Base-by-base conservation (phyloP, 495 filamentous ascomycete genomes). In the Tuber microsphaerosporum region DNA sequence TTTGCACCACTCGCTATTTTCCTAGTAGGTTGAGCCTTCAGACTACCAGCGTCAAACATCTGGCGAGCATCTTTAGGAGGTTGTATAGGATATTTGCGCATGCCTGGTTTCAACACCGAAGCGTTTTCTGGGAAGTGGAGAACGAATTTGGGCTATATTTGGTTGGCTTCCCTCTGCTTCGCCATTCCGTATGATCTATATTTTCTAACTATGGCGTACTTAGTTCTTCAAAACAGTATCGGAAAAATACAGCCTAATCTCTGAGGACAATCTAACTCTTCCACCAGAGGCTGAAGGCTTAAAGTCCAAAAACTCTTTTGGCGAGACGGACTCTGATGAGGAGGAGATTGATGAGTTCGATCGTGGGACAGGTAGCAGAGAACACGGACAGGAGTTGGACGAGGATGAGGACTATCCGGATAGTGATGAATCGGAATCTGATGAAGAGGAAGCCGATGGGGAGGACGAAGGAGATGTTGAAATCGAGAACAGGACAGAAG, bases 61-160 rank as follows among this genome's bases (percentile, higher is more conserved):
- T 99, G 44, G 92, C 92, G 71, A 97, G 97, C 84, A 94, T 99
- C 73, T 97, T 97, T 84, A 89, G 96, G 72, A 88, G 95, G 12
- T 88, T 98, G 71, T 97, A 99, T 84, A 89, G 95, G 70, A 97
- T 99, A 83, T 98, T 98, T 82, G 96, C 95, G 71, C 95, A 99
- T 81, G 95, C 95, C 17, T 99, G 95, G 95, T 99, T 97, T 84
- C 94, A 97, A 83, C 95, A 99, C 82, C 89, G 93, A 31, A 89
- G 89, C 71, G 91, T 97, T n/a, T 99, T 98, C 82, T 97, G 94
- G 94, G 89, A 92, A 56, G 91, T 97, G n/a, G 96, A 99, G 84
- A 88, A 88, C 19, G 88, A 92, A 82, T 91, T 91, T 70, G 95
- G 95, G 16, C 84, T 99, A 2, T 99, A 98, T 83, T 87, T 95